phyloP scores from a whole-genome alignment of 306 rosid genomes.

The Datisca glomerata region DNA sequence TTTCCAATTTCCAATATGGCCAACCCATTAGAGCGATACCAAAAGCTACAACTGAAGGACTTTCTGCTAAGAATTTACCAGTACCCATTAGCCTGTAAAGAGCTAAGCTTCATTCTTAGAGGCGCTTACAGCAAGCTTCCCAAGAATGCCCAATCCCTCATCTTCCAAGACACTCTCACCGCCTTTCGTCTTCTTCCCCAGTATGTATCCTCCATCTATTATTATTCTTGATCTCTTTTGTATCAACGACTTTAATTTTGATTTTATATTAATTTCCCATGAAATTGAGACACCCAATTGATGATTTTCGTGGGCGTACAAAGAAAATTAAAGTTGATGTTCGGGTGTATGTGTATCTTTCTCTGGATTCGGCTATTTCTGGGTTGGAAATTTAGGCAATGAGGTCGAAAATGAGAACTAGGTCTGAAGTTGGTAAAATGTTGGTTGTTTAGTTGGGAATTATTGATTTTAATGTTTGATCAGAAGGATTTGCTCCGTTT shows the following conservation, averaged over 20 bases:
- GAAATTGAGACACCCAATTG: not conserved
- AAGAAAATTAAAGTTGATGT: too few relatives aligned
- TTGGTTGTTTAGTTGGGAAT: too few relatives aligned
- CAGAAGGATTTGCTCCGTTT: too few relatives aligned
- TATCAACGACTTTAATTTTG: not conserved
- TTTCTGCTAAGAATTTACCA: conserved; percentile 29
- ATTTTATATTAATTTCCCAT: not conserved
- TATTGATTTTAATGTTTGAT: too few relatives aligned
- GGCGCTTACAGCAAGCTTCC: conserved; percentile 43
- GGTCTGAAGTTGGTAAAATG: too few relatives aligned
- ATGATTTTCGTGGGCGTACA: not conserved
- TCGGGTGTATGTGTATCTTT: too few relatives aligned
- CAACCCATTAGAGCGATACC: conserved; percentile 37
- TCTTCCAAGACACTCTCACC: conserved; percentile 54
- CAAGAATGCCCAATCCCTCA: conserved; percentile 47
- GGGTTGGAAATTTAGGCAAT: too few relatives aligned
- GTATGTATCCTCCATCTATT: conserved; percentile 27
- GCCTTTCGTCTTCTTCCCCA: conserved; percentile 80
- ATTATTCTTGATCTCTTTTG: not conserved
- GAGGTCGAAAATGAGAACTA: too few relatives aligned
- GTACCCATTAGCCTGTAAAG: conserved; percentile 61
- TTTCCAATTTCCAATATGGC: too few relatives aligned
- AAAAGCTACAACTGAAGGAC: conserved; percentile 27
- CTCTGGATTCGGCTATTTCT: too few relatives aligned
- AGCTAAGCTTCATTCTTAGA: conserved; percentile 52